Evolutionary conservation across 345 rosid species (phyloP).

Genomic region (Geranium rotundifolium): DNA sequence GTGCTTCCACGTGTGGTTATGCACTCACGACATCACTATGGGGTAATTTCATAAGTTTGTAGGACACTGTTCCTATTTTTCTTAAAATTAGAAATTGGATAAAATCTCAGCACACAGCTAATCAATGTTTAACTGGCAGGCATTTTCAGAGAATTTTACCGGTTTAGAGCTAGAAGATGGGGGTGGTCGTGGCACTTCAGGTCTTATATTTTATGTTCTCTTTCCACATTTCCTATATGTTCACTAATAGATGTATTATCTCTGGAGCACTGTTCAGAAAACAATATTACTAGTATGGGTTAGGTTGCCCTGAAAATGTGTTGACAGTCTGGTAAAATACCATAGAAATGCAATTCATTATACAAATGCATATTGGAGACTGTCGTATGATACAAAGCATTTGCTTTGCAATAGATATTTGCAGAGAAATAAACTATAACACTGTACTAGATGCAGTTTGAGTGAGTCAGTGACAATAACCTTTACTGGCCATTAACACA

Average conservation of each 20-base stretch:
- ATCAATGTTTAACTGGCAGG: slow-evolving; percentile 27
- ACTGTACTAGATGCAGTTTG: neutral
- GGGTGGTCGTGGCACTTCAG: slow-evolving; percentile 99
- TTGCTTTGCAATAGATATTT: too few species aligned
- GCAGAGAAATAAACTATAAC: neutral
- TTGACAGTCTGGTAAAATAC: slow-evolving; percentile 43
- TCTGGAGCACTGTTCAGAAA: neutral
- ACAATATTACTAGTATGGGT: neutral
- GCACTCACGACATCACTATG: slow-evolving; percentile 93
- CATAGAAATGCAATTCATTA: slow-evolving; percentile 16
- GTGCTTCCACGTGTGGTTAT: slow-evolving; percentile 95
- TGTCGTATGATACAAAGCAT: too few species aligned
- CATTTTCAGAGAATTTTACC: slow-evolving; percentile 85
- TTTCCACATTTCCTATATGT: neutral
- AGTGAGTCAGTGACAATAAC: neutral
- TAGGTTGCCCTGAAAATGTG: slow-evolving; percentile 5
- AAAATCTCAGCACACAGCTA: neutral
- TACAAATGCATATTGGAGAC: too few species aligned
- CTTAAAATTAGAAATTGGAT: too few species aligned
- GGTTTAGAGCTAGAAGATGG: slow-evolving; percentile 99
- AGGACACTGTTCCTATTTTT: neutral
- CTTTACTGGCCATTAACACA: neutral
- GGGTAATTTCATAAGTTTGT: slow-evolving; percentile 31
- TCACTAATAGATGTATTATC: neutral
- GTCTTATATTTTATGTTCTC: slow-evolving; percentile 15